Conservation (phyloP, 2,329 filamentous ascomycete species). For the Sporothrix mexicana region DNA sequence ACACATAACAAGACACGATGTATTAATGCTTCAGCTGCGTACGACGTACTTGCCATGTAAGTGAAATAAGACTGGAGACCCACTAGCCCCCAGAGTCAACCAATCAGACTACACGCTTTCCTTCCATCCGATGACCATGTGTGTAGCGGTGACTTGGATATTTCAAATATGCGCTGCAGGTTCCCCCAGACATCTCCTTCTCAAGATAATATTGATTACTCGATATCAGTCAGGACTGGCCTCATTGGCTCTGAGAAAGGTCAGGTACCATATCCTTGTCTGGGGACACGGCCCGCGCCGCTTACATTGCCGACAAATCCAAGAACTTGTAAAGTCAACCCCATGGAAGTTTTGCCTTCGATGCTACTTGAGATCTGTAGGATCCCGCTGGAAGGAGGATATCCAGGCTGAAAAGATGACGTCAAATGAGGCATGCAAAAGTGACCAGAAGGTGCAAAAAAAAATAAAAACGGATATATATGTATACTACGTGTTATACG, state of each 20-base stretch:
- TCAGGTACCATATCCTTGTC: constrained; percentile 77
- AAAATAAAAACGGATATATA: constrained; percentile 27
- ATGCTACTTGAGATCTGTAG: constrained; percentile 45
- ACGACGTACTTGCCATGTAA: too few relatives aligned
- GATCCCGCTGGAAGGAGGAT: constrained; percentile 74
- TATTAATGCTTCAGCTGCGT: too few relatives aligned
- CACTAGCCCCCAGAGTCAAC: background rate
- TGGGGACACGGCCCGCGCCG: constrained; percentile 91
- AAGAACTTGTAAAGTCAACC: too few relatives aligned
- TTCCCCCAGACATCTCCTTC: constrained; percentile 7
- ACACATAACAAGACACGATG: too few relatives aligned
- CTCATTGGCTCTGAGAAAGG: constrained; percentile 83
- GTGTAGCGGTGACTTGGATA: background rate
- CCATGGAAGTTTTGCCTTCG: too few relatives aligned
- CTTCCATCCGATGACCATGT: background rate
- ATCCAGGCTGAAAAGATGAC: background rate
- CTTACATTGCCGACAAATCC: constrained; percentile 54
- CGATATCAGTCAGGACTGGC: constrained; percentile 75
- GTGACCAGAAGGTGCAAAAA: background rate
- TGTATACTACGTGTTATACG: constrained; percentile 21
- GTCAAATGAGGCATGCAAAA: too few relatives aligned
- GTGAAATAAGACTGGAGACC: background rate
- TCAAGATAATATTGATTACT: background rate
- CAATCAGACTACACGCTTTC: background rate
- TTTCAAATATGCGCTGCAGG: background rate